Percentiles rank a stretch among this genome's conserved stretches.
phyloP scores from a whole-genome alignment of 257 asterid genomes.

The Rauvolfia tetraphylla region DNA sequence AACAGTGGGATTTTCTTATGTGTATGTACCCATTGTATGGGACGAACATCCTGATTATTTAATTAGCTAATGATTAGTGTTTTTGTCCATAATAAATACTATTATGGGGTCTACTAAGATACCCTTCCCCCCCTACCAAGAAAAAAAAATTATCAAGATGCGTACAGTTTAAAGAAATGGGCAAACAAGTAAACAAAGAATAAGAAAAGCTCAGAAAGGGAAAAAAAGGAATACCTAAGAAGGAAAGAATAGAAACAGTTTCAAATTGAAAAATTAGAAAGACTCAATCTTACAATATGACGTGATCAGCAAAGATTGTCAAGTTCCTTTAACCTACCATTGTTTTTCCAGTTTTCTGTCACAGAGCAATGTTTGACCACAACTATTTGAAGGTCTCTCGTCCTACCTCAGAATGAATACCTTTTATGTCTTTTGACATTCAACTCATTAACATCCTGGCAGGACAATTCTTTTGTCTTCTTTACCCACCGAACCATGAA shows the following conservation, averaged over 20 bases:
- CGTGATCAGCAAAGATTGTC: neutral
- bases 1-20: too few species aligned
- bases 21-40: too few species aligned
- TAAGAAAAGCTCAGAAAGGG: neutral
- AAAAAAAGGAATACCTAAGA: neutral
- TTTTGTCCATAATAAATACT: neutral
- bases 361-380: slow-evolving; percentile 7
- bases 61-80: too few species aligned
- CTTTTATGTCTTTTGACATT: neutral
- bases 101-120: slow-evolving; percentile 9
- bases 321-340: neutral
- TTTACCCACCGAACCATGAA: neutral
- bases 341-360: neutral
- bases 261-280: neutral
- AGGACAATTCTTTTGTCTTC: neutral
- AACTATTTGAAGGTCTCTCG: neutral
- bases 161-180: neutral
- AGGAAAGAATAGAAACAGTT: neutral
- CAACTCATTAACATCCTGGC: slow-evolving; percentile 2
- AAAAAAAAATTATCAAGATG: neutral
- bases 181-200: neutral
- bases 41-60: too few species aligned
- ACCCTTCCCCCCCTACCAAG: neutral
- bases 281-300: neutral
- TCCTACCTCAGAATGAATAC: slow-evolving; percentile 8